A percentile compares a stretch with the other conserved stretches of the same genome.
Evolutionary conservation across 257 asterid species (phyloP).

Genomic region (Linaria vulgaris): DNA sequence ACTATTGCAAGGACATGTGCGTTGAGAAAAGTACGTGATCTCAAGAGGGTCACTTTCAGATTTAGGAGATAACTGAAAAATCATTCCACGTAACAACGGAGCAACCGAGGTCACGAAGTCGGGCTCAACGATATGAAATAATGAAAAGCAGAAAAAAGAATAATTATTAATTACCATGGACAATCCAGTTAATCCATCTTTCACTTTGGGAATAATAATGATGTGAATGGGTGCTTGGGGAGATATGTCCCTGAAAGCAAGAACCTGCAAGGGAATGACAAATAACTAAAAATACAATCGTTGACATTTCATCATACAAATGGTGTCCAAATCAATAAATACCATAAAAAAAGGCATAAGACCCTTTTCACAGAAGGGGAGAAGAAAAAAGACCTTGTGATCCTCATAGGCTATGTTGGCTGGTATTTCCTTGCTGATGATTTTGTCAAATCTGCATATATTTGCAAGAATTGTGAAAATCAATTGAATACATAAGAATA

Average conservation of each 20-base stretch:
- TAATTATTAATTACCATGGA: conserved; percentile 64
- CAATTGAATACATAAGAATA: conserved; percentile 15
- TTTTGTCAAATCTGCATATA: conserved; percentile 96
- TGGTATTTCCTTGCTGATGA: conserved; percentile 81
- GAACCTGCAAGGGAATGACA: conserved; percentile 65
- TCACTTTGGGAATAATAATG: conserved; percentile 74
- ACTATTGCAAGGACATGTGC: too few relatives aligned
- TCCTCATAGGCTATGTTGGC: conserved; percentile 80
- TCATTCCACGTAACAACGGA: too few relatives aligned
- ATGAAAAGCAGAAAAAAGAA: too few relatives aligned
- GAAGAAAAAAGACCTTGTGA: conserved; percentile 54
- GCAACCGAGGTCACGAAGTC: too few relatives aligned
- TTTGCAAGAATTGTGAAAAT: background rate
- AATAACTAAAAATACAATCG: conserved; percentile 11
- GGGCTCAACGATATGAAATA: too few relatives aligned
- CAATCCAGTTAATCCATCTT: conserved; percentile 75
- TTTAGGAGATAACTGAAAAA: too few relatives aligned
- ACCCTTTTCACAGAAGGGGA: too few relatives aligned
- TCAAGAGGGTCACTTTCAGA: too few relatives aligned
- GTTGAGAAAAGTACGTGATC: too few relatives aligned
- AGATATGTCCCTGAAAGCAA: conserved; percentile 85
- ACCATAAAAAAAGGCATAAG: too few relatives aligned
- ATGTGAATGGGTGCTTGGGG: conserved; percentile 91
- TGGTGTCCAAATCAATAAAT: too few relatives aligned
- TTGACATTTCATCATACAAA: background rate